phyloP scores from a whole-genome alignment of 2,329 filamentous ascomycete species.

The Chaetomiaceae sp. region DNA sequence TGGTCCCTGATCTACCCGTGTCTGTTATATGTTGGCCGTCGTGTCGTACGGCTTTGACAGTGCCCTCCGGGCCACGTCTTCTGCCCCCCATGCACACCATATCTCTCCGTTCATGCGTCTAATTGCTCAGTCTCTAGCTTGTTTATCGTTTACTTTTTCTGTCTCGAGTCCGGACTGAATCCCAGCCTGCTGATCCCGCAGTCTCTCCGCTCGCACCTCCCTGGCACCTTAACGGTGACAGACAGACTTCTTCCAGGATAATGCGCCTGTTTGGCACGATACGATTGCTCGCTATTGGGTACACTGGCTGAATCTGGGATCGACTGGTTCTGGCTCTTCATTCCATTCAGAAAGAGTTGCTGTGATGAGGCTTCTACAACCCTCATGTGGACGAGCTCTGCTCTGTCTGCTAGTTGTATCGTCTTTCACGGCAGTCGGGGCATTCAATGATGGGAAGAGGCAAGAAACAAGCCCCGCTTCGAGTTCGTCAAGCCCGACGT shows the following conservation, averaged over 20 bases:
- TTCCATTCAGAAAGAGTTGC: not conserved
- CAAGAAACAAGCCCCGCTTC: conserved; percentile 13
- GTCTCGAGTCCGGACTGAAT: not conserved
- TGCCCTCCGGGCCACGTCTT: not conserved
- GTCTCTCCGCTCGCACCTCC: not conserved
- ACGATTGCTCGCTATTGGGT: not conserved
- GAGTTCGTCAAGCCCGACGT: conserved; percentile 1
- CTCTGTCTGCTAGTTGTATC: conserved; percentile 21
- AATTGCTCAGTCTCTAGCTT: not conserved
- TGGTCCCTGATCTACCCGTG: not conserved
- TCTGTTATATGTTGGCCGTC: conserved; percentile 6
- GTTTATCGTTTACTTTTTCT: not conserved
- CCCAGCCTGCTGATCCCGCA: not conserved
- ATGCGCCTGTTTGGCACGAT: not conserved
- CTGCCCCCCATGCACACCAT: not conserved
- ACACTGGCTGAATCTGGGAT: not conserved
- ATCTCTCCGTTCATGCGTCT: not conserved
- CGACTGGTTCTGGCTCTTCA: not conserved
- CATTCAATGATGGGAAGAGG: conserved; percentile 9
- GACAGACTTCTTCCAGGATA: not conserved
- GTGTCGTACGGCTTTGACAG: not conserved
- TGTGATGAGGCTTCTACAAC: conserved; percentile 5
- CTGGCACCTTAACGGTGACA: not conserved
- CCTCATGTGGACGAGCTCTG: conserved; percentile 8
- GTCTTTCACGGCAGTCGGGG: conserved; percentile 6